Evolutionary conservation across 2,329 filamentous ascomycete species (phyloP).

Genomic region (Aureobasidium uvarum): DNA sequence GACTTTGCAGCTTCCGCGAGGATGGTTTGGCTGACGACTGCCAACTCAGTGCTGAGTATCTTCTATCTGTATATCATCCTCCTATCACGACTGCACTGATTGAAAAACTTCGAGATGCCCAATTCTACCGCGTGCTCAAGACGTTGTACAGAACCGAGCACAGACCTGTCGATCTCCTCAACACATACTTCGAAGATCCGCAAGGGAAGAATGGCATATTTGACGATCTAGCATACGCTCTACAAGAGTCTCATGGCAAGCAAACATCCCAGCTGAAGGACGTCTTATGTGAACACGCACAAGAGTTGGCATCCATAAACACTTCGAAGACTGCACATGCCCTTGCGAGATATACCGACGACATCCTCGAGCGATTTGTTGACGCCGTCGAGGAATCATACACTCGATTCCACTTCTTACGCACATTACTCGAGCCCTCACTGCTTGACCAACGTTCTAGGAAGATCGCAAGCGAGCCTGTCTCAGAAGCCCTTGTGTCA

Average conservation of each 20-base stretch:
- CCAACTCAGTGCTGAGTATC: constrained; percentile 93
- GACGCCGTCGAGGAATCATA: constrained; percentile 60
- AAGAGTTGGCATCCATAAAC: constrained; percentile 65
- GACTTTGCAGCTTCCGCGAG: constrained; percentile 81
- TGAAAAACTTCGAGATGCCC: constrained; percentile 71
- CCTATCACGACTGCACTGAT: constrained; percentile 75
- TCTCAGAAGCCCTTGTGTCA: constrained; percentile 44
- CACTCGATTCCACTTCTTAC: constrained; percentile 73
- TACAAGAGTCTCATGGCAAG: constrained; percentile 66
- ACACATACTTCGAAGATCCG: constrained; percentile 80
- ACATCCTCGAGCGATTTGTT: constrained; percentile 66
- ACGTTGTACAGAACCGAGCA: constrained; percentile 77
- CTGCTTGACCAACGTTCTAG: constrained; percentile 28
- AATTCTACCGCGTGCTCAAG: constrained; percentile 90
- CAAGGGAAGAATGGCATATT: constrained; percentile 75
- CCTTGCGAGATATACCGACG: constrained; percentile 60
- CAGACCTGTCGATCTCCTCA: constrained; percentile 73
- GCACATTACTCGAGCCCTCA: constrained; percentile 68
- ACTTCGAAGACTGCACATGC: constrained; percentile 63
- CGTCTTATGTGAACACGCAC: constrained; percentile 64
- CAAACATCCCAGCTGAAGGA: constrained; percentile 69
- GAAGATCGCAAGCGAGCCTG: constrained; percentile 33
- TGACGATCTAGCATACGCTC: constrained; percentile 71
- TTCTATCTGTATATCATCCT: constrained; percentile 90
- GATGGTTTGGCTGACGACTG: constrained; percentile 84